These are phyloP conservation scores for Leccinum fibrillosum DNA, from an alignment of 768 basidiomycete genomes.

Conservation along the genomic window DNA sequence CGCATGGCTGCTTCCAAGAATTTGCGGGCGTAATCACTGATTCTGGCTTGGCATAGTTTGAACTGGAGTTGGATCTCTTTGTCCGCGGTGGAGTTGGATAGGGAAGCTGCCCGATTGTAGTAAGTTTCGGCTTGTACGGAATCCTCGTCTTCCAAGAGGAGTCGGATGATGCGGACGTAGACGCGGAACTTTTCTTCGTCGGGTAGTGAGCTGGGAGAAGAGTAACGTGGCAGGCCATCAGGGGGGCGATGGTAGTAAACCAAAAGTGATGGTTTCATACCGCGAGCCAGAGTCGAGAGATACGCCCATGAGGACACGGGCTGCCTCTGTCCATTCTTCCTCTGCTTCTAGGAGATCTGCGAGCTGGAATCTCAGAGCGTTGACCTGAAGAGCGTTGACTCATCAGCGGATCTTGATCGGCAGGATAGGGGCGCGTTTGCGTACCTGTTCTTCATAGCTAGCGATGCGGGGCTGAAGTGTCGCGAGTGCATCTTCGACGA, in stretches of 20 bases:
- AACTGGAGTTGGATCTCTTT: conserved; percentile 78
- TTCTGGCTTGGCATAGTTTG: conserved; percentile 92
- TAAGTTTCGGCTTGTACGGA: conserved; percentile 97
- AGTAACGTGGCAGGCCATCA: neutral
- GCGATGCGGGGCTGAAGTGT: conserved; percentile 76
- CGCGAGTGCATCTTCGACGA: conserved; percentile 73
- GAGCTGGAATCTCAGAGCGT: conserved; percentile 80
- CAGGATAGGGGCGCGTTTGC: neutral
- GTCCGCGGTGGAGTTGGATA: conserved; percentile 78
- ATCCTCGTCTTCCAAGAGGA: conserved; percentile 94
- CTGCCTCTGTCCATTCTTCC: conserved; percentile 93
- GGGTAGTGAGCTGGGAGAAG: conserved; percentile 46
- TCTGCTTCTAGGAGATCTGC: conserved; percentile 85
- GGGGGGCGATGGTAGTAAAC: neutral
- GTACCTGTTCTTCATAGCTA: conserved; percentile 94
- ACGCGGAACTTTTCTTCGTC: conserved; percentile 87
- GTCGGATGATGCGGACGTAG: conserved; percentile 91
- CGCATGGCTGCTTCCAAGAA: conserved; percentile 92
- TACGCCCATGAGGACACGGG: conserved; percentile 87
- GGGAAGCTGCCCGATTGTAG: conserved; percentile 91
- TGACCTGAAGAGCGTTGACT: conserved; percentile 50
- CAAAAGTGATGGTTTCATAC: conserved; percentile 38
- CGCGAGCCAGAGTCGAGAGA: conserved; percentile 87
- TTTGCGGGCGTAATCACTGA: conserved; percentile 87
- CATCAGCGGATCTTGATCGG: conserved; percentile 4